A percentile compares a stretch with the other conserved stretches of the same genome.
phyloP scores from a whole-genome alignment of 371 early-diverging fungal species.

The Apophysomyces ossiformis region DNA sequence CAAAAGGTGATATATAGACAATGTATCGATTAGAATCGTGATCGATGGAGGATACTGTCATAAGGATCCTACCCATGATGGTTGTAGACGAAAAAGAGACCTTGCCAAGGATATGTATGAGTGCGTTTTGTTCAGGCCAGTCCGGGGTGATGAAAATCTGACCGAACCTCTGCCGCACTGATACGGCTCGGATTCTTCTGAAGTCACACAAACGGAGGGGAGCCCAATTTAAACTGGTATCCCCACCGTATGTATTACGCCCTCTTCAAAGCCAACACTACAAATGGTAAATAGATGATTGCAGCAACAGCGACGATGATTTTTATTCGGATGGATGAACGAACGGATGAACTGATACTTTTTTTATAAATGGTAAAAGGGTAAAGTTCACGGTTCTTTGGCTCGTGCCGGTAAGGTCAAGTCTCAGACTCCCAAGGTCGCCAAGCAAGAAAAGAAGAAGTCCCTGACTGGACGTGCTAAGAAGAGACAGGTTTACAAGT shows the following conservation, averaged over 20 bases:
- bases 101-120: neutral
- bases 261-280: constrained; percentile 6
- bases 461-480: constrained; percentile 95
- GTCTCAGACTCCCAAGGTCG: constrained; percentile 99
- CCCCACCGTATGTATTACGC: neutral
- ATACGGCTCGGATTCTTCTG: neutral
- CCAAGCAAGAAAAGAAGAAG: constrained; percentile 97
- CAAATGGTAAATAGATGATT: constrained; percentile 1
- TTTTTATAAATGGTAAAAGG: constrained; percentile 52
- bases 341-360: constrained; percentile 19
- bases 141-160: neutral
- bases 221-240: constrained; percentile 1
- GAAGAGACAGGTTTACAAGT: constrained; percentile 97
- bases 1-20: neutral
- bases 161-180: neutral
- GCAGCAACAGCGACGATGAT: neutral
- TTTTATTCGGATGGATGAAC: constrained; percentile 28
- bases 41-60: neutral
- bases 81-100: constrained; percentile 7
- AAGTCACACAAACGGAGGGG: neutral
- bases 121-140: neutral
- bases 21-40: constrained; percentile 4
- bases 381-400: constrained; percentile 99
- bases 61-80: constrained; percentile 6
- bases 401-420: constrained; percentile 99